Conservation (phyloP, 257 asterid species). For the Solanum boliviense region DNA sequence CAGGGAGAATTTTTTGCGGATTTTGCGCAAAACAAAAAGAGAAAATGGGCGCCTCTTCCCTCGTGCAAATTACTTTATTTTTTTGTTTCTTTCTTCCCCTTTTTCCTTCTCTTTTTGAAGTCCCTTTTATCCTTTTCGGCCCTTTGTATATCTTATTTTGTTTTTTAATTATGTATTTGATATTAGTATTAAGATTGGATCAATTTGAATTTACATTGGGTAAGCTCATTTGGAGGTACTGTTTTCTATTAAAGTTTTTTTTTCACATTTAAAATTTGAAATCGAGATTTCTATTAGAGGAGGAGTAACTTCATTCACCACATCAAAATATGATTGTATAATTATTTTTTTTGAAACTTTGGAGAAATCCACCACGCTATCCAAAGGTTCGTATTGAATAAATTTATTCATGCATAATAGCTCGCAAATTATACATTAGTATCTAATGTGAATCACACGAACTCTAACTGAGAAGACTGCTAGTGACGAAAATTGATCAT, state of each 20-base stretch:
- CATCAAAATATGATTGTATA: neutral
- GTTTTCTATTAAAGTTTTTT: neutral
- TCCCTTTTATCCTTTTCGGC: neutral
- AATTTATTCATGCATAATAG: neutral
- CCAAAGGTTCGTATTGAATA: too few relatives aligned
- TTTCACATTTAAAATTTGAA: neutral
- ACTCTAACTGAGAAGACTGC: neutral
- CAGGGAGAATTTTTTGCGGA: neutral
- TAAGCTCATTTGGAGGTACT: neutral
- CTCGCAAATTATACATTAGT: neutral
- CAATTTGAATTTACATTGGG: neutral
- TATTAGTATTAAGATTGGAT: too few relatives aligned
- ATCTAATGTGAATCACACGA: neutral
- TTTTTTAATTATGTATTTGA: neutral
- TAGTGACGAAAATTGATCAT: neutral
- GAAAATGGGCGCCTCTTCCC: neutral
- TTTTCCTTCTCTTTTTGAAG: neutral
- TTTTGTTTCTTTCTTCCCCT: neutral
- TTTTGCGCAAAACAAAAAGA: neutral
- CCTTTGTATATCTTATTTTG: neutral
- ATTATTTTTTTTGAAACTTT: too few relatives aligned
- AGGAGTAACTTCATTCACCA: neutral
- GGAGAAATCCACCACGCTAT: too few relatives aligned
- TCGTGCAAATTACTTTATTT: neutral
- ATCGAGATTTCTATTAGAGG: neutral